Percentiles rank a stretch among this genome's conserved stretches.
These are phyloP conservation scores for Neofusicoccum kwambonambiense DNA, from an alignment of 2,329 filamentous ascomycete genomes.

Conservation along the genomic window DNA sequence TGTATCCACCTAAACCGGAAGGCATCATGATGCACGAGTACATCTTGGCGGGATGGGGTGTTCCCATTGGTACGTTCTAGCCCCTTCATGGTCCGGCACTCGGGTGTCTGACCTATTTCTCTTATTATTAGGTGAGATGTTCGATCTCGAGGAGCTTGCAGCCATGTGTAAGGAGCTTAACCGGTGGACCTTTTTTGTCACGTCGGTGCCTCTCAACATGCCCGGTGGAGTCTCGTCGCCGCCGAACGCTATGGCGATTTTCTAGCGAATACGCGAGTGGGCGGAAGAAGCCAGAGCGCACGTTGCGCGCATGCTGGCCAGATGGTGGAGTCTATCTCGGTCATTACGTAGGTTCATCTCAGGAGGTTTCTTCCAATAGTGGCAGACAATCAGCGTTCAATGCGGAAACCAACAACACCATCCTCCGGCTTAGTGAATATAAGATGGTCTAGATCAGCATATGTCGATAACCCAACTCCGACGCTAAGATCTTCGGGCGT, in stretches of 20 bases:
- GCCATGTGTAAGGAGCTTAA: conserved; percentile 53
- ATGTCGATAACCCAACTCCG: neutral
- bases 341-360: neutral
- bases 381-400: neutral
- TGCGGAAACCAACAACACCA: neutral
- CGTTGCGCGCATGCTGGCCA: neutral
- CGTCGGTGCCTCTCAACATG: conserved; percentile 58
- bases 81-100: neutral
- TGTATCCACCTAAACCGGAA: conserved; percentile 6
- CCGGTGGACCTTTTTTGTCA: conserved; percentile 61
- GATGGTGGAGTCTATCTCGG: neutral
- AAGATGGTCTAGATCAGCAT: neutral
- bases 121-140: conserved; percentile 32
- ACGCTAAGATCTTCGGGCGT: neutral
- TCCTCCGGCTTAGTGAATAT: neutral
- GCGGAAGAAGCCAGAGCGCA: neutral
- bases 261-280: conserved; percentile 22
- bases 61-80: conserved; percentile 34
- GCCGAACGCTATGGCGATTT: conserved; percentile 40
- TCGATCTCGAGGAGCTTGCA: conserved; percentile 51
- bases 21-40: conserved; percentile 35
- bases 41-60: conserved; percentile 52
- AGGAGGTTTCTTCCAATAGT: neutral
- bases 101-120: neutral
- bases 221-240: conserved; percentile 39